These are phyloP conservation scores for Cystobasidiopsis lactophilus DNA, from an alignment of 768 basidiomycete species.

Conservation along the genomic window DNA sequence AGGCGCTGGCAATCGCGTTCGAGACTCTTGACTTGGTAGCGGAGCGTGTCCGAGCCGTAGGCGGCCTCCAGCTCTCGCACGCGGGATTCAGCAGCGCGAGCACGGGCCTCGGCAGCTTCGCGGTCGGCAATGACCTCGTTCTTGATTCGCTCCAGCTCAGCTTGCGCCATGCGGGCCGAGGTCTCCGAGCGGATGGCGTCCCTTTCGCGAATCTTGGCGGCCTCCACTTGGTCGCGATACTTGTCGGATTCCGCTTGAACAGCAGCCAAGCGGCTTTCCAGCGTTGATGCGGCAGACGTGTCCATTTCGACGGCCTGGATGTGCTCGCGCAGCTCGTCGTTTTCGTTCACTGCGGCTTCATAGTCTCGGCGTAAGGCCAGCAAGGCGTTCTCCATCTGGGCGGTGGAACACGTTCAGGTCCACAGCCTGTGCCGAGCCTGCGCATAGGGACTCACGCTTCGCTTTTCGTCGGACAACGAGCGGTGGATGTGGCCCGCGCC, in stretches of 20 bases:
- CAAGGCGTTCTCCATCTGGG: too few species aligned
- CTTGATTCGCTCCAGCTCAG: neutral
- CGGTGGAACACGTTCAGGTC: too few species aligned
- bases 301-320: too few species aligned
- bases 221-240: neutral
- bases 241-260: neutral
- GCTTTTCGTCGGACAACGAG: too few species aligned
- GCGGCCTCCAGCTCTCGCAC: neutral
- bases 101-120: neutral
- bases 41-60: neutral
- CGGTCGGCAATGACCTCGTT: neutral
- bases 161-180: neutral
- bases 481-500: neutral
- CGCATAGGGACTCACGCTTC: too few species aligned
- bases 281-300: too few species aligned
- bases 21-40: neutral
- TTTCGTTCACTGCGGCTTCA: too few species aligned
- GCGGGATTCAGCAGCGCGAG: neutral
- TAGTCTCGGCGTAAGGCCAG: too few species aligned
- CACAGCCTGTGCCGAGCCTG: too few species aligned
- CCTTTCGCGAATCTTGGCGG: neutral
- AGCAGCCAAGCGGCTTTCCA: too few species aligned
- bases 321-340: too few species aligned
- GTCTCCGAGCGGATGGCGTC: neutral
- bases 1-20: neutral